Percentiles rank a stretch among this genome's conserved stretches.
Evolutionary conservation across 345 rosid genomes (phyloP).

Genomic region (Eucalyptus tenuipes): DNA sequence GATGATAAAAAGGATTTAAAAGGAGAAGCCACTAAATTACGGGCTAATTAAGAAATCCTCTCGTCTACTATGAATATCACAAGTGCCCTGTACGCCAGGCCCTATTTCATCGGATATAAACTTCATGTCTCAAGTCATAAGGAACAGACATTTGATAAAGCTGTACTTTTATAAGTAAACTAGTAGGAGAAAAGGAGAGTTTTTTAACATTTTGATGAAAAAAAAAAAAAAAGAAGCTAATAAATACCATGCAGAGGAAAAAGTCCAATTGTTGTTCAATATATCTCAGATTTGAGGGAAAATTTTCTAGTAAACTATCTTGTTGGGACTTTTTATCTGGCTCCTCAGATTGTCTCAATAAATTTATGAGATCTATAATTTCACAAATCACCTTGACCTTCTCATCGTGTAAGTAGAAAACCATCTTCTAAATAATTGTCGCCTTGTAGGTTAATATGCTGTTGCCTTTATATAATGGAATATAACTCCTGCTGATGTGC

Average conservation of each 20-base stretch:
- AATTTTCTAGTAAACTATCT: background rate
- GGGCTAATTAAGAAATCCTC: background rate
- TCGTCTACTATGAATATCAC: background rate
- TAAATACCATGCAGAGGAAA: background rate
- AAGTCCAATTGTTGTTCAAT: background rate
- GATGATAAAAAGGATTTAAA: background rate
- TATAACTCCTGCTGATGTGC: background rate
- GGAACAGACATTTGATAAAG: background rate
- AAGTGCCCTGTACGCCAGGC: background rate
- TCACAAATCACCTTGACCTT: background rate
- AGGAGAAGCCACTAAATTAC: background rate
- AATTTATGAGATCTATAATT: background rate
- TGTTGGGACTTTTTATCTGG: background rate
- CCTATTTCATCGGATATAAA: background rate
- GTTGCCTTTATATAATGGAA: background rate
- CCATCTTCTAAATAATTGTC: background rate
- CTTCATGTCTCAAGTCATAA: background rate
- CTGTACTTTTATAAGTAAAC: background rate
- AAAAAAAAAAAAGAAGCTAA: background rate
- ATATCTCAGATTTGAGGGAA: background rate
- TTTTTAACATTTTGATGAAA: background rate
- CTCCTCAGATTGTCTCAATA: background rate
- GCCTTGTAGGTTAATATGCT: background rate
- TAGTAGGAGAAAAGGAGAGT: background rate
- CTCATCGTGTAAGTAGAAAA: background rate